These are phyloP conservation scores for Colletotrichum abscissum DNA, from an alignment of 2,329 filamentous ascomycete species.

Conservation along the genomic window DNA sequence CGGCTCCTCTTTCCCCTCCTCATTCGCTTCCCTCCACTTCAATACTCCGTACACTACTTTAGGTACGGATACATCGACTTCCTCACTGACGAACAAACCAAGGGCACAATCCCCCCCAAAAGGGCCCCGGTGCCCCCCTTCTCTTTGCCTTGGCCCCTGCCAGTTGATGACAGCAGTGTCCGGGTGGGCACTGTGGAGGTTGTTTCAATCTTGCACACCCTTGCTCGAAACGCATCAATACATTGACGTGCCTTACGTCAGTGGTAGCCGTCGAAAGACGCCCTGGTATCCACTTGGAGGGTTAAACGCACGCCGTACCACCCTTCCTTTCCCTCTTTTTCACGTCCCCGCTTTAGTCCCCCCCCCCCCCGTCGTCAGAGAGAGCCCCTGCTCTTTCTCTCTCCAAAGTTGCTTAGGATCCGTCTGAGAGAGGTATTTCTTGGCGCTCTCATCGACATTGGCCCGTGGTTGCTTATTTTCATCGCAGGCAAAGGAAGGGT, in stretches of 20 bases:
- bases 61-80: background rate
- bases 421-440: conserved; percentile 13
- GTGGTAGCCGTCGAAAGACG: conserved; percentile 20
- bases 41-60: background rate
- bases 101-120: background rate
- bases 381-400: background rate
- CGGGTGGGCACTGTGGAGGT: conserved; percentile 30
- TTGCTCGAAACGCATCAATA: conserved; percentile 37
- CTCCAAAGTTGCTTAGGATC: background rate
- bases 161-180: conserved; percentile 32
- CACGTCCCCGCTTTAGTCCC: background rate
- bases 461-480: conserved; percentile 31
- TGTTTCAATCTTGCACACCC: conserved; percentile 34
- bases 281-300: background rate
- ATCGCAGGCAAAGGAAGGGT: background rate
- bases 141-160: conserved; percentile 10
- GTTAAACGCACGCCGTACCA: conserved; percentile 7
- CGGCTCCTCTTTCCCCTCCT: conserved; percentile 12
- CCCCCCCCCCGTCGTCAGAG: background rate
- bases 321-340: background rate
- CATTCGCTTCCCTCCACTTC: conserved; percentile 16
- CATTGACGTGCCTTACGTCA: conserved; percentile 35
- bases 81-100: background rate
- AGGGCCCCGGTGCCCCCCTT: background rate
- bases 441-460: conserved; percentile 31